These are phyloP conservation scores for Salvia rosmarinus DNA, from an alignment of 257 asterid genomes.

Conservation along the genomic window DNA sequence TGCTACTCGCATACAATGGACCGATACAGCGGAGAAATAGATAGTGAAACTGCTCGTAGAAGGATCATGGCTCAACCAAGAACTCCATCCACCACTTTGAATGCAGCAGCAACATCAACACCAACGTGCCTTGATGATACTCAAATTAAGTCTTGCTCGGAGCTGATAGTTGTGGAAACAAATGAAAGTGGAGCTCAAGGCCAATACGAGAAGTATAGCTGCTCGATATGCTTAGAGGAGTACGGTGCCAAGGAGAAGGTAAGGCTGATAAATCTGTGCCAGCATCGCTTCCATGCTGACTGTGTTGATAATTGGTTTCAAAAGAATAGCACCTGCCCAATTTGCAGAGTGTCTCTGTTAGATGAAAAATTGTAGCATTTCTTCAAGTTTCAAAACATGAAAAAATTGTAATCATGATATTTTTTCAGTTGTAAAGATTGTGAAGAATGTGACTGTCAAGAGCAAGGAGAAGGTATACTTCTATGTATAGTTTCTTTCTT, in stretches of 20 bases:
- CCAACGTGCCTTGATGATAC: conserved; percentile 29
- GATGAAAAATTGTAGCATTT: conserved; percentile 22
- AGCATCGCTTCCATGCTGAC: conserved; percentile 30
- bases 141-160: conserved; percentile 28
- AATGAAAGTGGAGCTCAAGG: background rate
- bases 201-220: background rate
- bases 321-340: conserved; percentile 37
- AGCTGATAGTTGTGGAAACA: conserved; percentile 6
- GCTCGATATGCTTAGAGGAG: conserved; percentile 36
- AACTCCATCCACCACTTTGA: background rate
- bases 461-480: background rate
- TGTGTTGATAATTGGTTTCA: conserved; percentile 34
- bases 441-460: background rate
- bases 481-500: background rate
- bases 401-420: no score
- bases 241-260: conserved; percentile 23
- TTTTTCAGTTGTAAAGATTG: conserved; percentile 2
- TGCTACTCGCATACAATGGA: background rate
- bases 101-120: background rate
- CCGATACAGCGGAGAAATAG: background rate
- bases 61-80: background rate
- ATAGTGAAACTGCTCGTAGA: background rate
- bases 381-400: background rate
- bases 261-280: conserved; percentile 29
- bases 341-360: conserved; percentile 33